These are phyloP conservation scores for Strigomonas culicis DNA, from an alignment of 208 protist genomes.

Conservation along the genomic window DNA sequence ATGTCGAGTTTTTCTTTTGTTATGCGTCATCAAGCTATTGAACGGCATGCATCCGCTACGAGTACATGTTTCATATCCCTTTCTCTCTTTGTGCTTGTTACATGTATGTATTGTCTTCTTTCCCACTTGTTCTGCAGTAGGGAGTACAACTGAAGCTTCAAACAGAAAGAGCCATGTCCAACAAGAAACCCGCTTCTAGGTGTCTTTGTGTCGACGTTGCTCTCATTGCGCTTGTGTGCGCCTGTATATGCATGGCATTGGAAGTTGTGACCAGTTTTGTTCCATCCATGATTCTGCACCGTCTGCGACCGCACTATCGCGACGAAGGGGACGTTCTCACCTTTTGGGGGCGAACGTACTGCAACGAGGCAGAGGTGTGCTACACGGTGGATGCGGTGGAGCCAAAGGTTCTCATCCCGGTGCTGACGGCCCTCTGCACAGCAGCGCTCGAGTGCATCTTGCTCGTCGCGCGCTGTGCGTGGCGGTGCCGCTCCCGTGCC, in stretches of 20 bases:
- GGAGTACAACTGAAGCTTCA: background rate
- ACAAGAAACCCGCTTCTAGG: background rate
- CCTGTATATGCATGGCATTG: background rate
- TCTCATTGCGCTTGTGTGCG: background rate
- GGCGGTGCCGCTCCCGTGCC: conserved; percentile 29
- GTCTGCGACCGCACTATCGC: conserved; percentile 24
- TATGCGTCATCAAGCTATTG: background rate
- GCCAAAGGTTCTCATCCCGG: conserved; percentile 15
- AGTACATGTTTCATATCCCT: background rate
- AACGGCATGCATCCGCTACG: background rate
- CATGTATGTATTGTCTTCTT: background rate
- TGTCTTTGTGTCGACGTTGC: background rate
- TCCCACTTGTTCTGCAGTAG: background rate
- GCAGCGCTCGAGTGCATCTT: conserved; percentile 57
- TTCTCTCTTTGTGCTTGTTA: background rate
- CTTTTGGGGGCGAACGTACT: conserved; percentile 82
- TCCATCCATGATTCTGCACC: conserved; percentile 31
- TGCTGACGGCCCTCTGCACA: conserved; percentile 5
- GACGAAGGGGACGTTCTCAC: conserved; percentile 76
- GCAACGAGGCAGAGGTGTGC: conserved; percentile 62
- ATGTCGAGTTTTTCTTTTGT: background rate
- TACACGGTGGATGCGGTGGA: conserved; percentile 43
- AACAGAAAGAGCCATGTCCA: background rate
- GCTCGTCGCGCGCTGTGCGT: conserved; percentile 72
- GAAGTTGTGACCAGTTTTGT: background rate